Evolutionary conservation across 2,329 filamentous ascomycete genomes (phyloP).

Genomic region (Didymella exigua): DNA sequence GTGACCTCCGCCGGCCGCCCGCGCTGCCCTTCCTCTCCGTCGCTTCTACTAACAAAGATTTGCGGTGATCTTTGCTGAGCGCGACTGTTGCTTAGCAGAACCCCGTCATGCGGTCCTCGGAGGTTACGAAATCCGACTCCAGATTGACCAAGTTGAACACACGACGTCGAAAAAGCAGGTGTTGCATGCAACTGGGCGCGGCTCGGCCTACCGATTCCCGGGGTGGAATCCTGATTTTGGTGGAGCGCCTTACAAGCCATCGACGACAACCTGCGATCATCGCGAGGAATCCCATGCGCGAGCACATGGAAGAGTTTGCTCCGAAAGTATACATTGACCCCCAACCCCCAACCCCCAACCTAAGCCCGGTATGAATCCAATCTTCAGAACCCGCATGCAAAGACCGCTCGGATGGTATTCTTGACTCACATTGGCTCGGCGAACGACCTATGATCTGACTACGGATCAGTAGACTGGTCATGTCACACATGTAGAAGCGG

Average conservation of each 20-base stretch:
- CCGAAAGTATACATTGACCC: not conserved
- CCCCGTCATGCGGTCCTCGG: not conserved
- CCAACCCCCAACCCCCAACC: not conserved
- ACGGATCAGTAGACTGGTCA: not conserved
- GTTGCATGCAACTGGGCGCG: not conserved
- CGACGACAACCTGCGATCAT: slow-evolving; percentile 12
- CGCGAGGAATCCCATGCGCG: not conserved
- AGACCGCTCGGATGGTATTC: not conserved
- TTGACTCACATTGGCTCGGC: not conserved
- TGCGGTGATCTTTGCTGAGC: not conserved
- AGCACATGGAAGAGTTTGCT: not conserved
- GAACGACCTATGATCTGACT: not conserved
- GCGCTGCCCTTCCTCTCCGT: not conserved
- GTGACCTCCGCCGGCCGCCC: not conserved
- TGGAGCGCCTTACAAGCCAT: slow-evolving; percentile 5
- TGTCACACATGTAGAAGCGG: not conserved
- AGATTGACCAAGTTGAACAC: not conserved
- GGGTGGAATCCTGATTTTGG: not conserved
- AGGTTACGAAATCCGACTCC: not conserved
- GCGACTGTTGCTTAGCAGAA: not conserved
- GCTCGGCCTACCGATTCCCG: not conserved
- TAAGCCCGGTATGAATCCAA: not conserved
- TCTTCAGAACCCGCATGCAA: not conserved
- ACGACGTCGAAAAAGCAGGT: slow-evolving; percentile 1
- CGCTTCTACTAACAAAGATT: not conserved